Base-by-base conservation (phyloP, 108 stramenopile genomes). In the Cyclostephanos invisitatus region DNA sequence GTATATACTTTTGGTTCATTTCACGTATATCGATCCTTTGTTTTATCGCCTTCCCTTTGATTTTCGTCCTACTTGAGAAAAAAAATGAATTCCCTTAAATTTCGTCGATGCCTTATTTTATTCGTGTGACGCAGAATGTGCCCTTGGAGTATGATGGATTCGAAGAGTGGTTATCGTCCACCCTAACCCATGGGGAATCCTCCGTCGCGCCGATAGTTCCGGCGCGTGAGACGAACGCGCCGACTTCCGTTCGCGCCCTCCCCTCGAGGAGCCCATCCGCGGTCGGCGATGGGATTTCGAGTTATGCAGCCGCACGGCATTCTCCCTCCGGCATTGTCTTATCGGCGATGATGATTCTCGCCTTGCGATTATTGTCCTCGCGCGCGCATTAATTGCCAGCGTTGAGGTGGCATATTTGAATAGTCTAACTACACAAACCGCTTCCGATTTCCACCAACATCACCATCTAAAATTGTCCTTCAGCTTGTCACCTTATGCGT, bases 141-240 rank as follows among this genome's bases (percentile, higher is more conserved):
- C 51, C 74, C 7, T 32, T 69, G 7, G 71, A 78, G 25, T 62
- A 84, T n/a, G 29, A 14, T 9, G 74, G 68, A 5, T 86, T 86
- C 64, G 64, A 67, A 51, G 64, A 74, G 29, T 86, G 75, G 77
- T 73, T 72, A 10, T 67, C 68, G 7, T 60, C 27, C 8, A 79
- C 84, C 22, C 36, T 64, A 0, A 21, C 63, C 46, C 62, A 56
- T 15, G 57, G 32, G 9, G 21, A n/a, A 56, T 44, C 56, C 4
- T 22, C 24, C 12, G 25, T 14, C 24, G 12, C 55, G 5, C 22
- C 51, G 1, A 53, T 5, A 7, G 14, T 20, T 24, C 3, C 18
- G 48, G n/a, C 15, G 48, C 51, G 24, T 24, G 1, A 20, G 12
- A 49, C 48, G 2, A 49, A 49, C 18, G 51, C 55, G 24, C 24